phyloP scores from a whole-genome alignment of 495 filamentous ascomycete genomes.

The Pyrenula aspistea region DNA sequence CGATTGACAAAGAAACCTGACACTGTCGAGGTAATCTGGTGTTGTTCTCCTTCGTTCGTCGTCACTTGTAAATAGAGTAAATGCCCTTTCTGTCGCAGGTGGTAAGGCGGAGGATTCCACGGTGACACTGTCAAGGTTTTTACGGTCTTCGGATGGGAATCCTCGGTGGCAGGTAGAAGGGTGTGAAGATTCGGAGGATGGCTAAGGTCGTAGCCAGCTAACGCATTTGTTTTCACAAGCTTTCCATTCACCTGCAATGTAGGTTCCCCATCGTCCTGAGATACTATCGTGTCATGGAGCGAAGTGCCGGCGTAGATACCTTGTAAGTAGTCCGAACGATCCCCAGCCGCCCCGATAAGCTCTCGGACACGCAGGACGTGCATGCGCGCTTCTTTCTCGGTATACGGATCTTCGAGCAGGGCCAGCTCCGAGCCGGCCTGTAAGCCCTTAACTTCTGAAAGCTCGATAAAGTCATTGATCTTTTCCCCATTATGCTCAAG shows the following conservation, averaged over 20 bases:
- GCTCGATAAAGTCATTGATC: conserved; percentile 89
- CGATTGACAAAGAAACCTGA: conserved; percentile 96
- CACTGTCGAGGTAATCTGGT: conserved; percentile 85
- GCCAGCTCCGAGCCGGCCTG: conserved; percentile 60
- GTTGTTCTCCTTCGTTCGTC: conserved; percentile 84
- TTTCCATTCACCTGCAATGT: conserved; percentile 22
- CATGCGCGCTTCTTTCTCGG: conserved; percentile 94
- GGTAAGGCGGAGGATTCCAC: conserved; percentile 93
- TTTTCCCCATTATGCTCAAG: conserved; percentile 74
- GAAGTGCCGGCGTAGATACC: conserved; percentile 81
- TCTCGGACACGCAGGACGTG: conserved; percentile 85
- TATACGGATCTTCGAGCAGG: conserved; percentile 92
- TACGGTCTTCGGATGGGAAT: conserved; percentile 69
- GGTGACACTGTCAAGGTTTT: conserved; percentile 79
- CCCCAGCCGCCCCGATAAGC: conserved; percentile 79
- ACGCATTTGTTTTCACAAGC: conserved; percentile 34
- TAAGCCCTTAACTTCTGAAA: conserved; percentile 81
- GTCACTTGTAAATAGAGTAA: conserved; percentile 80
- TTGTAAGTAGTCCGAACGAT: conserved; percentile 77
- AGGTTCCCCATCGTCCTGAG: conserved; percentile 25
- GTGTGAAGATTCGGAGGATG: conserved; percentile 51
- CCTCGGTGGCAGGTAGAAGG: conserved; percentile 53
- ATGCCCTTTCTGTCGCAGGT: conserved; percentile 83
- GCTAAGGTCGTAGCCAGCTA: conserved; percentile 65
- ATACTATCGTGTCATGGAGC: conserved; percentile 65